These are phyloP conservation scores for Alopecurus myosuroides DNA, from an alignment of 176 grass and related monocot genomes.

Conservation along the genomic window DNA sequence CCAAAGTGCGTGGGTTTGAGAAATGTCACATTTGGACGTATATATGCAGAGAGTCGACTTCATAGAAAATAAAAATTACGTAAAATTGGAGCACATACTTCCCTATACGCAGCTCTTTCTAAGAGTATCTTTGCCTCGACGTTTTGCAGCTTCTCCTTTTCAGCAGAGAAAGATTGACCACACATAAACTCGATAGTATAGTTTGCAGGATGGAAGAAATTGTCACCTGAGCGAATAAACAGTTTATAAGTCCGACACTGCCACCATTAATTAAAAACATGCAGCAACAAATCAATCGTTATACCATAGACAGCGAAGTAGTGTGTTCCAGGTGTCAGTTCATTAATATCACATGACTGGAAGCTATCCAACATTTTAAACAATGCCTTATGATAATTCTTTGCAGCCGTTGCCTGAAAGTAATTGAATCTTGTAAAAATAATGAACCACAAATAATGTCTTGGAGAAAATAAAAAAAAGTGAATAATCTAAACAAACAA, in stretches of 20 bases:
- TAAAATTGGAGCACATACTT: constrained; percentile 34
- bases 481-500: too few species aligned
- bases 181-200: constrained; percentile 87
- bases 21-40: background rate
- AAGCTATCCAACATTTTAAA: constrained; percentile 96
- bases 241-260: background rate
- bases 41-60: background rate
- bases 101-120: too few species aligned
- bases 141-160: constrained; percentile 62
- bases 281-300: background rate
- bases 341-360: constrained; percentile 90
- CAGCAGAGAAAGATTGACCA: too few species aligned
- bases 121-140: constrained; percentile 81
- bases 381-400: constrained; percentile 67
- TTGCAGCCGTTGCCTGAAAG: constrained; percentile 56
- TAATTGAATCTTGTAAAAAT: constrained; percentile 9
- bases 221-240: constrained; percentile 57
- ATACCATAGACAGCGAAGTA: constrained; percentile 95
- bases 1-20: background rate
- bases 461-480: background rate
- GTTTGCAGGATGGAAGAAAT: constrained; percentile 79
- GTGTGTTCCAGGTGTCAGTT: constrained; percentile 83
- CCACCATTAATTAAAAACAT: background rate
- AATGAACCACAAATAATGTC: background rate
- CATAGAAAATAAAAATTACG: background rate